Evolutionary conservation across 1,284 basidiomycete species (phyloP).

Genomic region (Laetiporus sulphureus): DNA sequence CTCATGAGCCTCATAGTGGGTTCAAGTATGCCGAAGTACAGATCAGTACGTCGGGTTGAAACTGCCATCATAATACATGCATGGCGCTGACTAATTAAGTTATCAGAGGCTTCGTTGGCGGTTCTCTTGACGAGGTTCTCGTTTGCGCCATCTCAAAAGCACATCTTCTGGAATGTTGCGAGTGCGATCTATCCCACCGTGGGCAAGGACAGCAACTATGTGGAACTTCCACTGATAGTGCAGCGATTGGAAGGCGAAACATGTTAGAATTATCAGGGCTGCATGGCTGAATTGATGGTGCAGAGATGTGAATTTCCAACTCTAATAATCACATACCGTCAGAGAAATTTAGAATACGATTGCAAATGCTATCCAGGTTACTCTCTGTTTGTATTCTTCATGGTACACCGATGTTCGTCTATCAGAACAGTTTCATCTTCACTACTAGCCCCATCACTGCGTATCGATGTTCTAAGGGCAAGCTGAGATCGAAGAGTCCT

Average conservation of each 20-base stretch:
- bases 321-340: no score
- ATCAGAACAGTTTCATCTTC: no score
- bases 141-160: conserved; percentile 10
- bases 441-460: no score
- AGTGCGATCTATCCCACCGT: conserved; percentile 10
- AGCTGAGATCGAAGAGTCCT: no score
- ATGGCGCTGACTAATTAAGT: background rate
- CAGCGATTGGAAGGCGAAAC: no score
- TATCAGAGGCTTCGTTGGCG: conserved; percentile 11
- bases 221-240: conserved; percentile 8
- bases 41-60: conserved; percentile 11
- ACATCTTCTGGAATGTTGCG: conserved; percentile 12
- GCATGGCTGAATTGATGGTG: no score
- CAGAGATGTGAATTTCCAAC: no score
- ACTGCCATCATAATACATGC: background rate
- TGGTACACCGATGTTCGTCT: background rate
- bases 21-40: conserved; percentile 17
- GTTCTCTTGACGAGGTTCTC: conserved; percentile 10
- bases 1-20: conserved; percentile 8
- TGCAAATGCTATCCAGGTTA: no score
- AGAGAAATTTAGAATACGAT: no score
- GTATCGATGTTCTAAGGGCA: no score
- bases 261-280: no score
- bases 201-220: conserved; percentile 5
- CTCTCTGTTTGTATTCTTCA: no score